A percentile compares a stretch with the other conserved stretches of the same genome.
Conservation (phyloP, 352 stramenopile species). For the Phytophthora litchii region DNA sequence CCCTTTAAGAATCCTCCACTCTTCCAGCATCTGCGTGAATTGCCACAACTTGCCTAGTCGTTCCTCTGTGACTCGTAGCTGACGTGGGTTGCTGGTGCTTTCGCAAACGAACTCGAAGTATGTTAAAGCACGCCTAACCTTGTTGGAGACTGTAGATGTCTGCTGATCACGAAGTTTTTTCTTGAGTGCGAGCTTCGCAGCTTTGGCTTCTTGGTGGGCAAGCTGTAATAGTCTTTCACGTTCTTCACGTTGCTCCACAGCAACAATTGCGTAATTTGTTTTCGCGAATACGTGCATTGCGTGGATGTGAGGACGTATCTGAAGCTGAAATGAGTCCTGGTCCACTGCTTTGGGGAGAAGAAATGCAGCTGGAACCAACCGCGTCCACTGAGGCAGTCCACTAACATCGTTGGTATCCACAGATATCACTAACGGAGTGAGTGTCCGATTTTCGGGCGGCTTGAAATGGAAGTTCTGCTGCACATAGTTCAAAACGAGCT, state of each 20-base stretch:
- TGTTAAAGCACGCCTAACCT: slow-evolving; percentile 57
- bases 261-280: slow-evolving; percentile 46
- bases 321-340: slow-evolving; percentile 58
- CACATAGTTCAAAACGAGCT: slow-evolving; percentile 70
- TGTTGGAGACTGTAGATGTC: slow-evolving; percentile 45
- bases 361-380: slow-evolving; percentile 32
- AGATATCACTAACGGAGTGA: slow-evolving; percentile 17
- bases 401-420: slow-evolving; percentile 21
- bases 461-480: slow-evolving; percentile 76
- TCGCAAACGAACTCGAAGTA: slow-evolving; percentile 74
- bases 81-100: slow-evolving; percentile 43
- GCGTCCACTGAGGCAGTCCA: slow-evolving; percentile 21
- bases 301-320: slow-evolving; percentile 60
- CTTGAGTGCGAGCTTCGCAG: slow-evolving; percentile 50
- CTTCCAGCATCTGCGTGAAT: slow-evolving; percentile 71
- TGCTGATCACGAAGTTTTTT: slow-evolving; percentile 38
- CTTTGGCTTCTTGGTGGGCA: slow-evolving; percentile 62
- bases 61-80: slow-evolving; percentile 41
- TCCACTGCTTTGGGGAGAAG: slow-evolving; percentile 52
- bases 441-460: slow-evolving; percentile 31
- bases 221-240: slow-evolving; percentile 53
- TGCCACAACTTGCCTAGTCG: slow-evolving; percentile 78
- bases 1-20: slow-evolving; percentile 77
- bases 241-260: slow-evolving; percentile 53
- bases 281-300: slow-evolving; percentile 58